phyloP scores from a whole-genome alignment of 805 yeast species.

The Suhomyces sp. region DNA sequence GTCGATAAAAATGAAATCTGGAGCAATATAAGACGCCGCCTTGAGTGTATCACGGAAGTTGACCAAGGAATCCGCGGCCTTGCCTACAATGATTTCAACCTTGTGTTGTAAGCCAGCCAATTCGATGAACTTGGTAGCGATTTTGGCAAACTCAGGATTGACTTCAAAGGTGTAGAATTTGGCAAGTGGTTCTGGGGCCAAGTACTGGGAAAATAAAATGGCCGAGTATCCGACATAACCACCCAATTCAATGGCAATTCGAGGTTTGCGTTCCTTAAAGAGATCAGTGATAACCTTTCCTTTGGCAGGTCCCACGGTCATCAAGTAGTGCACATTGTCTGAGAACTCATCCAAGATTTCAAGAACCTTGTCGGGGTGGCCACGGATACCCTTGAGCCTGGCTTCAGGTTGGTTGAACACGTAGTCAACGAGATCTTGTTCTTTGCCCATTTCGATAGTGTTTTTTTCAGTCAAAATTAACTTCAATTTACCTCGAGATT shows the following conservation, averaged over 20 bases:
- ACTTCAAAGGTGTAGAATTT: slow-evolving; percentile 36
- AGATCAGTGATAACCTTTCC: slow-evolving; percentile 26
- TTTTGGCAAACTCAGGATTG: slow-evolving; percentile 28
- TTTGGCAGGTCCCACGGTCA: slow-evolving; percentile 34
- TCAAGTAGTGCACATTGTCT: slow-evolving; percentile 16
- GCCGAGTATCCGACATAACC: slow-evolving; percentile 40
- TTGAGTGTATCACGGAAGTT: slow-evolving; percentile 20
- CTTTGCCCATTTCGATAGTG: slow-evolving; percentile 15
- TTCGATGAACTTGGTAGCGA: slow-evolving; percentile 28
- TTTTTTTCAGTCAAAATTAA: too few relatives aligned
- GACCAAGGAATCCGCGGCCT: slow-evolving; percentile 28
- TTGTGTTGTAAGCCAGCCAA: slow-evolving; percentile 33
- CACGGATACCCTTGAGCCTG: slow-evolving; percentile 21
- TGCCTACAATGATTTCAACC: slow-evolving; percentile 34
- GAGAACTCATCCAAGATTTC: slow-evolving; percentile 29
- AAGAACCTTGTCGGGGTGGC: slow-evolving; percentile 33
- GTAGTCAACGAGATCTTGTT: slow-evolving; percentile 23
- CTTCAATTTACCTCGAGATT: too few relatives aligned
- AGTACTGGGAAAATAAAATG: slow-evolving; percentile 29
- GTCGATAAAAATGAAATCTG: slow-evolving; percentile 42
- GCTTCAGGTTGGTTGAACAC: slow-evolving; percentile 22
- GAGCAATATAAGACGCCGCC: slow-evolving; percentile 15
- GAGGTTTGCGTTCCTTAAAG: slow-evolving; percentile 22
- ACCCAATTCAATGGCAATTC: slow-evolving; percentile 33
- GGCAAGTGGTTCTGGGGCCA: slow-evolving; percentile 19